These are phyloP conservation scores for Eucalyptus pumila DNA, from an alignment of 345 rosid species.

Conservation along the genomic window DNA sequence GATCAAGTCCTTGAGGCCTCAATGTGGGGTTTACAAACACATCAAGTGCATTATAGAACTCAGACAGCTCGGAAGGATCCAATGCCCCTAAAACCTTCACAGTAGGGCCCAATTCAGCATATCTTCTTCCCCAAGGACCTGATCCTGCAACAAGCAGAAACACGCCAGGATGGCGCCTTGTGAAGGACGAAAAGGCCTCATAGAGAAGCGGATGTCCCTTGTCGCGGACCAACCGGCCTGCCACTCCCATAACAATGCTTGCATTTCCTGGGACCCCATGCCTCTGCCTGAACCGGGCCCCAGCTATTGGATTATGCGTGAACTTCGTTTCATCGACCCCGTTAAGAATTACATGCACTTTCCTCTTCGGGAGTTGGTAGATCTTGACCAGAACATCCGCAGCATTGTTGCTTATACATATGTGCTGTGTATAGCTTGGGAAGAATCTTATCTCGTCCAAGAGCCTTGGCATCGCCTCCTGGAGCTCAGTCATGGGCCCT, in stretches of 20 bases:
- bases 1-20: conserved; percentile 65
- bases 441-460: conserved; percentile 52
- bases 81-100: conserved; percentile 50
- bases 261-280: conserved; percentile 24
- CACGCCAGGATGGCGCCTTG: conserved; percentile 14
- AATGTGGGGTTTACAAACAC: conserved; percentile 66
- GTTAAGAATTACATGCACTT: conserved; percentile 62
- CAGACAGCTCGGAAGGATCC: conserved; percentile 34
- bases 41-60: conserved; percentile 52
- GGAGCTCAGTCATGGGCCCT: conserved; percentile 19
- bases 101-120: conserved; percentile 33
- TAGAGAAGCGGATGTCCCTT: conserved; percentile 65
- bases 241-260: conserved; percentile 50
- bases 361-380: conserved; percentile 39
- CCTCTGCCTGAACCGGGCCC: conserved; percentile 22
- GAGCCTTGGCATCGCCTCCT: conserved; percentile 48
- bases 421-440: conserved; percentile 45
- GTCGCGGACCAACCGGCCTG: conserved; percentile 64
- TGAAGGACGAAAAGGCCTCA: conserved; percentile 37
- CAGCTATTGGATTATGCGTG: conserved; percentile 11
- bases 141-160: conserved; percentile 56
- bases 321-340: conserved; percentile 59
- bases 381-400: conserved; percentile 47
- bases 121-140: conserved; percentile 66
- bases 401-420: conserved; percentile 56